Conservation (phyloP, 441 rosid genomes). For the Pelargonium myrrhifolium region DNA sequence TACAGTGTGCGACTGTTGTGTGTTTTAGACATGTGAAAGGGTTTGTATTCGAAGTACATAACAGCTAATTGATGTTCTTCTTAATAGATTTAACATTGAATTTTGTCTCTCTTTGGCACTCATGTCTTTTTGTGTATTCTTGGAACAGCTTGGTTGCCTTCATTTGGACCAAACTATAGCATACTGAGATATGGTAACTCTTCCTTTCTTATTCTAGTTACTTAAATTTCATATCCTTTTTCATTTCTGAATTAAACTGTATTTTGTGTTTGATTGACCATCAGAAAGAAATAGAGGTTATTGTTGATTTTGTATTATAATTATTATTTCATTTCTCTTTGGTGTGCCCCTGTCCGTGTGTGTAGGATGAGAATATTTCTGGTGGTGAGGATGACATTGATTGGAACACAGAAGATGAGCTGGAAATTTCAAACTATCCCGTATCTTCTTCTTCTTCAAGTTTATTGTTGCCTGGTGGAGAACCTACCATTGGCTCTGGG, state of each 20-base stretch:
- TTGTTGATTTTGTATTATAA: not conserved
- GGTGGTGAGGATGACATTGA: slow-evolving; percentile 12
- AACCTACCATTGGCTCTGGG: not conserved
- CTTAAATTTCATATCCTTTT: not conserved
- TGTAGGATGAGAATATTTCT: slow-evolving; percentile 12
- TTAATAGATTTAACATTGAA: not conserved
- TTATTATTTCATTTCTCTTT: not conserved
- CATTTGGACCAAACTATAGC: not conserved
- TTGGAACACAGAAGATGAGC: slow-evolving; percentile 18
- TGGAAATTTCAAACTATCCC: slow-evolving; percentile 5
- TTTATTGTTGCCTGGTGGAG: slow-evolving; percentile 6
- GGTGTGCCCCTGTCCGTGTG: not conserved
- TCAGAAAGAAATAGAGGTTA: not conserved
- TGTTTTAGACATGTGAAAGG: not conserved
- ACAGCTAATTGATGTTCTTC: not conserved
- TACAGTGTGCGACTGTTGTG: not conserved
- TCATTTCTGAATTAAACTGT: not conserved
- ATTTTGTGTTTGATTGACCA: not conserved
- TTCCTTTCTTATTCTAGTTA: not conserved
- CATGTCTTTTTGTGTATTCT: not conserved
- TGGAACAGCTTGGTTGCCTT: not conserved
- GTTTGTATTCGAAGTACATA: not conserved
- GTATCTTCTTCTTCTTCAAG: slow-evolving; percentile 11
- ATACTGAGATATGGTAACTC: not conserved
- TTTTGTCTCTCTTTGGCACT: too few species aligned